Percentiles rank a stretch among this genome's conserved stretches.
Evolutionary conservation across 2,329 filamentous ascomycete genomes (phyloP).

Genomic region (Torrubiella hemipterigena): DNA sequence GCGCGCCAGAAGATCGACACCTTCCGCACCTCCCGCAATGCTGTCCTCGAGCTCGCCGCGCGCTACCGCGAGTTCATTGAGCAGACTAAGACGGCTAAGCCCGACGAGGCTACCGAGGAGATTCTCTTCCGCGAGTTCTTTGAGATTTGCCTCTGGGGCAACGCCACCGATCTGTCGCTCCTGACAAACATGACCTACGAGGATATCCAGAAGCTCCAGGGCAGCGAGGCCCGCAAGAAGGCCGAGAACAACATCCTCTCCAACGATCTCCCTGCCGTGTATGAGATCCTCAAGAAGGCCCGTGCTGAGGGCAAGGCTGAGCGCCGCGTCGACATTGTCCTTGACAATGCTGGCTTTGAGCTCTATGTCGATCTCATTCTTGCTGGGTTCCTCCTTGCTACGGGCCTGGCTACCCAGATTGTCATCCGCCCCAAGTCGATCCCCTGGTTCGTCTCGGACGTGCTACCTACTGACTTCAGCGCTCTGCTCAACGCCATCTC

Average conservation of each 20-base stretch:
- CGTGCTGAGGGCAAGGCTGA: constrained; percentile 52
- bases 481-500: constrained; percentile 73
- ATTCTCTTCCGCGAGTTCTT: constrained; percentile 85
- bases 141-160: constrained; percentile 95
- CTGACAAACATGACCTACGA: constrained; percentile 85
- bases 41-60: constrained; percentile 70
- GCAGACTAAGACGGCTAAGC: constrained; percentile 45
- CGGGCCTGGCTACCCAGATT: constrained; percentile 74
- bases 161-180: constrained; percentile 87
- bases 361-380: constrained; percentile 90
- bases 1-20: constrained; percentile 81
- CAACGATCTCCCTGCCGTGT: constrained; percentile 70
- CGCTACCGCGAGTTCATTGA: constrained; percentile 63
- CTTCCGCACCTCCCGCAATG: constrained; percentile 82
- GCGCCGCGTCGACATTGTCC: constrained; percentile 79
- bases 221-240: constrained; percentile 70
- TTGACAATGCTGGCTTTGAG: constrained; percentile 97
- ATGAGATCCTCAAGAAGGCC: constrained; percentile 53
- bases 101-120: constrained; percentile 57
- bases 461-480: constrained; percentile 73
- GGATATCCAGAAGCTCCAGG: constrained; percentile 94
- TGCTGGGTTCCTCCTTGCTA: constrained; percentile 76
- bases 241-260: constrained; percentile 85
- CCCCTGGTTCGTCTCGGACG: constrained; percentile 97
- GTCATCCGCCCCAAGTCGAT: constrained; percentile 90